Percentiles rank a stretch among this genome's conserved stretches.
These are phyloP conservation scores for Ceriops decandra DNA, from an alignment of 345 rosid genomes.

Conservation along the genomic window DNA sequence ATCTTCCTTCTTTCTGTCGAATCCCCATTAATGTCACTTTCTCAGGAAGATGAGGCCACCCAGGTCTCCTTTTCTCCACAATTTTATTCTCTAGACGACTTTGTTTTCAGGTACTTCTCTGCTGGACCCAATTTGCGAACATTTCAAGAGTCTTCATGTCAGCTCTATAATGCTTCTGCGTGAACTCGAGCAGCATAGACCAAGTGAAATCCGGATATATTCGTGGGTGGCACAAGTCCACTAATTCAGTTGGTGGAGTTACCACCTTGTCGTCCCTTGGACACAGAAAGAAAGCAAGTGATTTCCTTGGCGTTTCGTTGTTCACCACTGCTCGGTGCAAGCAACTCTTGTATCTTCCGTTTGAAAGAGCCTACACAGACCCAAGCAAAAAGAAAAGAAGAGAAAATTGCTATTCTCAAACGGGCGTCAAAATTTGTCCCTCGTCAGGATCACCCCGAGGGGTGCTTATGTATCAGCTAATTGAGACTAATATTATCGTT, in stretches of 20 bases:
- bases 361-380: conserved; percentile 18
- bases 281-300: conserved; percentile 21
- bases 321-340: conserved; percentile 25
- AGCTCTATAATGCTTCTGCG: conserved; percentile 22
- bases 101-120: conserved; percentile 13
- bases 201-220: conserved; percentile 23
- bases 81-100: neutral
- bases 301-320: conserved; percentile 12
- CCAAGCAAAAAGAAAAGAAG: neutral
- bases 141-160: conserved; percentile 18
- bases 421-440: neutral
- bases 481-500: too few species aligned
- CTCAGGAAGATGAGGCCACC: conserved; percentile 7
- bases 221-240: conserved; percentile 9
- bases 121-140: conserved; percentile 27
- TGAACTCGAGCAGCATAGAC: conserved; percentile 15
- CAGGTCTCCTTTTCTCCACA: neutral
- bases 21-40: conserved; percentile 23
- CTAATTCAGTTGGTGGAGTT: conserved; percentile 19
- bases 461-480: too few species aligned
- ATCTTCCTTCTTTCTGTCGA: neutral
- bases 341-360: conserved; percentile 25
- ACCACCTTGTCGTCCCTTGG: conserved; percentile 22
- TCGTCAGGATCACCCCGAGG: too few species aligned
- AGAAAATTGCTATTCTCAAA: neutral